phyloP scores from a whole-genome alignment of 2,329 filamentous ascomycete species.

The Canariomyces notabilis region DNA sequence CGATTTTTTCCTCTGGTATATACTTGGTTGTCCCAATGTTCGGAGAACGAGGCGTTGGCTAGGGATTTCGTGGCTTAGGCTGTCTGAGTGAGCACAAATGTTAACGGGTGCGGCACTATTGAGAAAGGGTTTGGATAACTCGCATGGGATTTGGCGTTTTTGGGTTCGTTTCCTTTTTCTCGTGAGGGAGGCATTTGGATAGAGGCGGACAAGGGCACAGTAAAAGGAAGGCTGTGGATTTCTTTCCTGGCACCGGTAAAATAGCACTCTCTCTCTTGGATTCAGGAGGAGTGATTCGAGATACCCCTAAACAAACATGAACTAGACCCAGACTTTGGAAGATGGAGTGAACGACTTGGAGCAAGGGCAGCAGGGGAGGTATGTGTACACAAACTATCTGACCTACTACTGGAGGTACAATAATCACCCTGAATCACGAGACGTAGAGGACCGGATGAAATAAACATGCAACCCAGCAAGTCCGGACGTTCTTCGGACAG shows the following conservation, averaged over 20 bases:
- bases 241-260: not conserved
- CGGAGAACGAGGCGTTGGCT: too few relatives aligned
- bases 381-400: not conserved
- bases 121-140: not conserved
- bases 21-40: too few relatives aligned
- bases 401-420: too few relatives aligned
- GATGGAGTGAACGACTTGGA: not conserved
- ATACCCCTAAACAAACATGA: slow-evolving; percentile 3
- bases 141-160: slow-evolving; percentile 6
- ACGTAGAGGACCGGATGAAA: too few relatives aligned
- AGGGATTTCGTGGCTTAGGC: too few relatives aligned
- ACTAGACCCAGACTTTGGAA: not conserved
- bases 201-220: too few relatives aligned
- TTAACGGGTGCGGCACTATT: too few relatives aligned
- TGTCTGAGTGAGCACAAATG: too few relatives aligned
- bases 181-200: too few relatives aligned
- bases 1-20: not conserved
- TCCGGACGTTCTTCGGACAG: too few relatives aligned
- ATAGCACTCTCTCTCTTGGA: not conserved
- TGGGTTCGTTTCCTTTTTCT: not conserved
- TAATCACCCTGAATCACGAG: too few relatives aligned
- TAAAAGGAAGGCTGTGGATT: not conserved
- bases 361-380: not conserved
- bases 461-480: too few relatives aligned
- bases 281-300: not conserved